Percentiles rank a stretch among this genome's conserved stretches.
Evolutionary conservation across 2,329 filamentous ascomycete species (phyloP).

Genomic region (Fusarium globosum): DNA sequence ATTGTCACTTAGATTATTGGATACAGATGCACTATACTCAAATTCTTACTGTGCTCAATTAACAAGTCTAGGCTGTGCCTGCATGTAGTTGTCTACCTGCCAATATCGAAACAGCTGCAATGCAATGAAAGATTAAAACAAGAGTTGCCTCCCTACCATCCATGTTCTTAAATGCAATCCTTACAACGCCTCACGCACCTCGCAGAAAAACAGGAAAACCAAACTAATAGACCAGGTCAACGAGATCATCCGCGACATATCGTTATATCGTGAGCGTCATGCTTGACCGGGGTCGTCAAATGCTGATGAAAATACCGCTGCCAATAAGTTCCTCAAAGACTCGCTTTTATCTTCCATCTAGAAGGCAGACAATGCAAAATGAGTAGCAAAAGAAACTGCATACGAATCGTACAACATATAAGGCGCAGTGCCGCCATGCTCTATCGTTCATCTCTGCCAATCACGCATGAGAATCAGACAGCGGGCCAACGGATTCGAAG

Average conservation of each 20-base stretch:
- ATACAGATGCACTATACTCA: background rate
- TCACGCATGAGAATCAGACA: constrained; percentile 34
- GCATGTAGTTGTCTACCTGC: constrained; percentile 29
- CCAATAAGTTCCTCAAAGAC: constrained; percentile 3
- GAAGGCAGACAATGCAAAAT: constrained; percentile 26
- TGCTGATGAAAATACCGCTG: constrained; percentile 18
- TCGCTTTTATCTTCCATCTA: constrained; percentile 1
- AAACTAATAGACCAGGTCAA: constrained; percentile 19
- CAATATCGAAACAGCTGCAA: background rate
- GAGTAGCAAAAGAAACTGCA: constrained; percentile 11
- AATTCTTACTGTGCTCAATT: background rate
- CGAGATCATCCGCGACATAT: constrained; percentile 36
- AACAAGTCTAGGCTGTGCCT: constrained; percentile 20
- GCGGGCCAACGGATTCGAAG: constrained; percentile 77
- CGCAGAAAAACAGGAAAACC: constrained; percentile 8
- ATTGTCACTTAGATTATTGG: background rate
- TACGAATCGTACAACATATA: constrained; percentile 18
- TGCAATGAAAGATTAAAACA: constrained; percentile 15
- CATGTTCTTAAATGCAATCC: constrained; percentile 24
- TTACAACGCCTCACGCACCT: constrained; percentile 28
- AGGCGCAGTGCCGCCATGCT: background rate
- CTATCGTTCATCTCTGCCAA: background rate
- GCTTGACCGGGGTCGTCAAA: constrained; percentile 1
- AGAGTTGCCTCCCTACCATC: constrained; percentile 26
- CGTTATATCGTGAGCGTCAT: constrained; percentile 37